phyloP scores from a whole-genome alignment of 2,329 filamentous ascomycete genomes.

The Mycosphaerella sp. region DNA sequence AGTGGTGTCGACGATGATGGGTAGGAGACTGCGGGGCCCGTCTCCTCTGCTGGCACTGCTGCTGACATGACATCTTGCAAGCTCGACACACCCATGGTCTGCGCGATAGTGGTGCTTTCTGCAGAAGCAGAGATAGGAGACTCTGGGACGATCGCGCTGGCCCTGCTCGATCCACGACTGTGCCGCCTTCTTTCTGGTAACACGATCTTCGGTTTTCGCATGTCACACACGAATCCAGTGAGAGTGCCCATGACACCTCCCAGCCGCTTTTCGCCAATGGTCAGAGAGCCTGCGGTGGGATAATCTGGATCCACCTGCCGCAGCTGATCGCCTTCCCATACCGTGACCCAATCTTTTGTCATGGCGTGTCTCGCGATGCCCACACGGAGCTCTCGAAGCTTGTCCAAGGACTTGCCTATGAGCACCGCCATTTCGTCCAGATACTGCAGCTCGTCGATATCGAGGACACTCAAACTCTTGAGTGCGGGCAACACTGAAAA shows the following conservation, averaged over 20 bases:
- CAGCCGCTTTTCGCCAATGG: conserved; percentile 56
- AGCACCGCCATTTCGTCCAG: conserved; percentile 75
- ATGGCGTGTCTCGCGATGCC: conserved; percentile 58
- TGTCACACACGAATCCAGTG: conserved; percentile 60
- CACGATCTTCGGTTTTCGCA: conserved; percentile 34
- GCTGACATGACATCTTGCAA: conserved; percentile 13
- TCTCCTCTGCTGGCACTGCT: neutral
- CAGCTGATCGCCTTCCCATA: conserved; percentile 57
- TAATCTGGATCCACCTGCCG: conserved; percentile 59
- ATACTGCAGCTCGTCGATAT: conserved; percentile 77
- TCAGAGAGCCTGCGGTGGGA: conserved; percentile 40
- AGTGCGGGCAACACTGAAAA: conserved; percentile 71
- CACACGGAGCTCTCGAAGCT: conserved; percentile 64
- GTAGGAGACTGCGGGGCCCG: neutral
- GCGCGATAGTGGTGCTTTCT: conserved; percentile 1
- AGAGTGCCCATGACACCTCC: conserved; percentile 64
- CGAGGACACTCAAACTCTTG: conserved; percentile 67
- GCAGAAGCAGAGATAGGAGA: conserved; percentile 1
- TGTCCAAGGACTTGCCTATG: conserved; percentile 61
- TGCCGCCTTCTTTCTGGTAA: conserved; percentile 20
- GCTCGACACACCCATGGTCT: conserved; percentile 14
- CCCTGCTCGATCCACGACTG: conserved; percentile 8
- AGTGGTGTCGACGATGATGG: neutral
- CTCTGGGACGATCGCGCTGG: neutral
- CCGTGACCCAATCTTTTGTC: conserved; percentile 50